Percentiles rank a stretch among this genome's conserved stretches.
Conservation (phyloP, 169 alveolate genomes). For the Eimeria zaria region DNA sequence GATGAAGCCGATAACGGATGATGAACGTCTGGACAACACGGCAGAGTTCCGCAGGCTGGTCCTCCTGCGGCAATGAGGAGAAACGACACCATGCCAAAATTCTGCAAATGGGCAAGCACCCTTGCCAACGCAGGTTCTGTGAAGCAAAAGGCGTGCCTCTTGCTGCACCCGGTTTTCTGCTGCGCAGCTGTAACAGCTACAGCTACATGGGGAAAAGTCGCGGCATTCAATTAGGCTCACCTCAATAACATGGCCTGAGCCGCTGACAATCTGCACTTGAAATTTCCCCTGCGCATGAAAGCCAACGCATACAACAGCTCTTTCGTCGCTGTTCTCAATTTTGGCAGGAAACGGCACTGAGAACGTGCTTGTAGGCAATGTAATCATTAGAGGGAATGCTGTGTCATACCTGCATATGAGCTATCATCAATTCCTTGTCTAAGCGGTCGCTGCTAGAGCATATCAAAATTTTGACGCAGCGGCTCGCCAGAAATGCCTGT, state of each 20-base stretch:
- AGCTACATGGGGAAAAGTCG: not conserved
- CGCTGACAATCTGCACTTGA: slow-evolving; percentile 90
- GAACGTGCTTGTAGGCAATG: not conserved
- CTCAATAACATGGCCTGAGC: slow-evolving; percentile 94
- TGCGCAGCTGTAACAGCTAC: not conserved
- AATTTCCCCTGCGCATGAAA: slow-evolving; percentile 91
- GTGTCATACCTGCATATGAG: slow-evolving; percentile 91
- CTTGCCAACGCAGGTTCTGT: not conserved
- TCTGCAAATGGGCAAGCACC: not conserved
- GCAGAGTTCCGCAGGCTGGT: slow-evolving; percentile 81
- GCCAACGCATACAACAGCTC: not conserved
- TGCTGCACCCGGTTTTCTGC: not conserved
- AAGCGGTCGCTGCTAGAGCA: slow-evolving; percentile 94
- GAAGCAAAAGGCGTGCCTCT: not conserved
- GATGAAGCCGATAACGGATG: slow-evolving; percentile 76
- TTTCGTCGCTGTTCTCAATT: not conserved
- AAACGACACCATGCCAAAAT: not conserved
- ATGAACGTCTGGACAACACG: slow-evolving; percentile 77
- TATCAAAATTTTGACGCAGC: slow-evolving; percentile 91
- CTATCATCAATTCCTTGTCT: slow-evolving; percentile 95
- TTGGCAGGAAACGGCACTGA: not conserved
- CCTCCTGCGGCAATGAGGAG: slow-evolving; percentile 72
- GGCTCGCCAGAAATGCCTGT: slow-evolving; percentile 89
- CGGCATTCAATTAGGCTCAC: slow-evolving; percentile 74
- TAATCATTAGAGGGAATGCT: not conserved